Evolutionary conservation across 495 filamentous ascomycete species (phyloP).

Genomic region (Penicillium nucicola): DNA sequence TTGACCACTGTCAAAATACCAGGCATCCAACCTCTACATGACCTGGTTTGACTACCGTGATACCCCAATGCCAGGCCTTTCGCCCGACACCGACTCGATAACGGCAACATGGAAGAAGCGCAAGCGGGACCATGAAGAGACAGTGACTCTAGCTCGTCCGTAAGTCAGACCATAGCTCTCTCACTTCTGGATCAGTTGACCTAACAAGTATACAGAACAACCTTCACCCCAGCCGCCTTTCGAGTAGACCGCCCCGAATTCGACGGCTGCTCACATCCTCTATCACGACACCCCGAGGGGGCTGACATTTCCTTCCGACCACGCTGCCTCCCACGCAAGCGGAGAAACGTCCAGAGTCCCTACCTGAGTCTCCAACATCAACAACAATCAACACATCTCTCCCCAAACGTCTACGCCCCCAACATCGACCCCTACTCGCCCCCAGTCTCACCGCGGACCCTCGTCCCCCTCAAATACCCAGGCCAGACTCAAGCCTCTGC

Average conservation of each 20-base stretch:
- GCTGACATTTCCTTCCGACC: slow-evolving; percentile 22
- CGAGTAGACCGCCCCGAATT: slow-evolving; percentile 18
- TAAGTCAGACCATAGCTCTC: slow-evolving; percentile 17
- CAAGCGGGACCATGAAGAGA: slow-evolving; percentile 34
- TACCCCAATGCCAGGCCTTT: slow-evolving; percentile 26
- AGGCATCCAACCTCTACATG: neutral
- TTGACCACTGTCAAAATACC: neutral
- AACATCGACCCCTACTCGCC: slow-evolving; percentile 27
- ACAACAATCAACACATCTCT: slow-evolving; percentile 20
- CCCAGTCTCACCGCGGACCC: slow-evolving; percentile 35
- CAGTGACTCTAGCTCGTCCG: slow-evolving; percentile 20
- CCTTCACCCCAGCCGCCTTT: slow-evolving; percentile 10
- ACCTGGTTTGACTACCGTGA: slow-evolving; percentile 2
- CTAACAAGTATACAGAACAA: slow-evolving; percentile 5
- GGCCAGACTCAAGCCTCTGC: slow-evolving; percentile 7
- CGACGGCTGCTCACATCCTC: slow-evolving; percentile 12
- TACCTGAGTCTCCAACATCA: slow-evolving; percentile 10
- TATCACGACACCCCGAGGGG: slow-evolving; percentile 16
- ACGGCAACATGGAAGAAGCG: slow-evolving; percentile 29
- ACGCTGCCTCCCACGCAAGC: slow-evolving; percentile 35
- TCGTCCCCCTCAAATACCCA: slow-evolving; percentile 23
- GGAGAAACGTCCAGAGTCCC: slow-evolving; percentile 27
- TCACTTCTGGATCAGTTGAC: neutral
- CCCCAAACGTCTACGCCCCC: slow-evolving; percentile 23
- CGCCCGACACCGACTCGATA: slow-evolving; percentile 15